These are phyloP conservation scores for Arthromyces matolae DNA, from an alignment of 768 basidiomycete genomes.

Conservation along the genomic window DNA sequence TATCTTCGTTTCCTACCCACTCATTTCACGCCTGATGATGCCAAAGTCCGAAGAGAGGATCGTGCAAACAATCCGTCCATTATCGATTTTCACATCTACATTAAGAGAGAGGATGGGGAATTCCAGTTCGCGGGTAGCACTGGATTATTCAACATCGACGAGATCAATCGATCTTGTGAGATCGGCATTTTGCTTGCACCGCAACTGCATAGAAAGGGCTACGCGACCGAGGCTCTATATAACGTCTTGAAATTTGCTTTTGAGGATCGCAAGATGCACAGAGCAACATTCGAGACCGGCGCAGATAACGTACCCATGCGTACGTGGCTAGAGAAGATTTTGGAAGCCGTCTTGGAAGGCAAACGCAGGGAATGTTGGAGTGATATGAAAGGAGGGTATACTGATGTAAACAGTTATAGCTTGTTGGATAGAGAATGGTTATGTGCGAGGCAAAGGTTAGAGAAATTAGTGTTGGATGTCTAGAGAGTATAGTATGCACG, in stretches of 20 bases:
- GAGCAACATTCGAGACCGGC: constrained; percentile 39
- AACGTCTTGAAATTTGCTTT: constrained; percentile 37
- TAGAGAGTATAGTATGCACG: not conserved
- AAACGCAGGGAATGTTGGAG: constrained; percentile 39
- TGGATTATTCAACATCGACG: constrained; percentile 37
- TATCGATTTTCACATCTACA: constrained; percentile 36
- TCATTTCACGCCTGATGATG: constrained; percentile 32
- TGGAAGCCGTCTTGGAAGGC: constrained; percentile 36
- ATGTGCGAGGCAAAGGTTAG: constrained; percentile 30
- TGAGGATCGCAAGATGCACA: constrained; percentile 38
- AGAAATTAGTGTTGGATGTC: constrained; percentile 14
- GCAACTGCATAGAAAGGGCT: constrained; percentile 31
- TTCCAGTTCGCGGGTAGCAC: constrained; percentile 33
- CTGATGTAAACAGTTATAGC: constrained; percentile 38
- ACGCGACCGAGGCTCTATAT: constrained; percentile 44
- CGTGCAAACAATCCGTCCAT: constrained; percentile 30
- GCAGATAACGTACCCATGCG: constrained; percentile 42
- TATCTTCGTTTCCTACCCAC: constrained; percentile 38
- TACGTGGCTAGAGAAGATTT: constrained; percentile 41
- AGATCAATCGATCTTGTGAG: constrained; percentile 33
- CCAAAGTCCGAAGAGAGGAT: constrained; percentile 29
- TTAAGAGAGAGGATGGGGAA: constrained; percentile 22
- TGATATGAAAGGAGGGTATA: constrained; percentile 30
- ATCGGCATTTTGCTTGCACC: constrained; percentile 38
- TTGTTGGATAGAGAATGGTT: constrained; percentile 43